Conservation (phyloP, 2,329 filamentous ascomycete genomes). For the Endocalyx cinctus region DNA sequence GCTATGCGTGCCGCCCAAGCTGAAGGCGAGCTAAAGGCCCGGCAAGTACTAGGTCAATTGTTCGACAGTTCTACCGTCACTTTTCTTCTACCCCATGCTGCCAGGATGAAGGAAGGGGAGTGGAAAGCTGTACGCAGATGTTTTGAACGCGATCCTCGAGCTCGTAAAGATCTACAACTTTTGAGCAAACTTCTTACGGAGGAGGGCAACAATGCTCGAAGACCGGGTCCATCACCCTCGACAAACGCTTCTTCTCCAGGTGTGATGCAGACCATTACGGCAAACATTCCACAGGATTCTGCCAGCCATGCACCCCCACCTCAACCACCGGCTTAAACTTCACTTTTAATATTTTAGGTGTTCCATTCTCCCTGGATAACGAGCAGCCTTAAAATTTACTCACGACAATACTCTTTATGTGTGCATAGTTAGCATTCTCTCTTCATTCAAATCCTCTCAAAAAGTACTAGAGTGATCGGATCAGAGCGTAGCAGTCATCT, state of each 20-base stretch:
- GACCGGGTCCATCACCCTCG: slow-evolving; percentile 18
- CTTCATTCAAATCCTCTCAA: too few relatives aligned
- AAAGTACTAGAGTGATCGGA: too few relatives aligned
- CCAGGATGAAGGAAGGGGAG: slow-evolving; percentile 64
- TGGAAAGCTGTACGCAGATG: slow-evolving; percentile 70
- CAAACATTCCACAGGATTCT: slow-evolving; percentile 19
- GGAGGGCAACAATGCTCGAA: slow-evolving; percentile 31
- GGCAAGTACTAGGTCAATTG: slow-evolving; percentile 59
- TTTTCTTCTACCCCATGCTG: slow-evolving; percentile 65
- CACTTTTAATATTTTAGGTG: neutral
- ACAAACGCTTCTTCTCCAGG: slow-evolving; percentile 19
- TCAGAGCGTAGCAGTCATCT: too few relatives aligned
- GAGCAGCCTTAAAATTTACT: too few relatives aligned
- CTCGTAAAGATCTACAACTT: slow-evolving; percentile 57
- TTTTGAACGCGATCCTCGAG: slow-evolving; percentile 59
- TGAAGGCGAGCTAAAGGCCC: slow-evolving; percentile 53
- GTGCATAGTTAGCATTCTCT: too few relatives aligned
- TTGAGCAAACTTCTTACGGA: slow-evolving; percentile 53
- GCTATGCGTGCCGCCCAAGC: slow-evolving; percentile 38
- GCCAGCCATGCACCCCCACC: slow-evolving; percentile 11
- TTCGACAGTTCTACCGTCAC: slow-evolving; percentile 61
- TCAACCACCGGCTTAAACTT: slow-evolving; percentile 17
- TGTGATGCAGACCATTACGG: slow-evolving; percentile 27
- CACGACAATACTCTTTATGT: too few relatives aligned
- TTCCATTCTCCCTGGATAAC: too few relatives aligned